Base-by-base conservation (phyloP, 441 rosid genomes). In the Francoa sonchifolia region DNA sequence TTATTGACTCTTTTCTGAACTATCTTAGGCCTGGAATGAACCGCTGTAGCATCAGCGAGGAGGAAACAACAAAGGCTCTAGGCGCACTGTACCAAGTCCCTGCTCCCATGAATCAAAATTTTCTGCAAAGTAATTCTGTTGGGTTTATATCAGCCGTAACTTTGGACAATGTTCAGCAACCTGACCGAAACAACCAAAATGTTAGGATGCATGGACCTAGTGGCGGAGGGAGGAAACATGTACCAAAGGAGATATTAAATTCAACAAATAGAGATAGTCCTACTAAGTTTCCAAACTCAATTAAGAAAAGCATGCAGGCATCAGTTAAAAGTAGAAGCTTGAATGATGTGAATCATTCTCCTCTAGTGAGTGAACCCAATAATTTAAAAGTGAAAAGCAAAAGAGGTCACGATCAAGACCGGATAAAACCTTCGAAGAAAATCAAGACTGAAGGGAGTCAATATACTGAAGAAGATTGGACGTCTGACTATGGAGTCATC, bases 11-110 rank as follows among this genome's bases (percentile, higher is more conserved):
- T 44, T 31, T 45, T 17, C 34, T 11, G 18, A 16, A 16, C 19
- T 4, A 14, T 36, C n/a, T 19, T 36, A 37, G 41, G 32, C 44
- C 44, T 28, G 23, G 32, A 62, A 76, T 72, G 93, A 76, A 83
- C 55, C 63, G 57, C 16, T 83, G 97, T 58, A 67, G 59, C 39
- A 19, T 84, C 59, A 71, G 76, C 23, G 71, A 69, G 69, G 85
- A 81, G 17, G 81, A 67, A 53, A 88, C 94, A 28, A 78, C 57
- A 32, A 58, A 63, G 31, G 76, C 88, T 55, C 32, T 74, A 7
- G 25, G 19, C 46, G 68, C 62, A 18, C 33, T 44, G 32, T 44
- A 28, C 62, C 83, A 60, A 40, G 68, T 44, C 41, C 76, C 80
- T 17, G 51, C 44, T 56, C 71, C 65, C 28, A 68, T 55, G 30